Percentiles rank a stretch among this genome's conserved stretches.
These are phyloP conservation scores for Trichosporon sp. DNA, from an alignment of 1,284 basidiomycete genomes.

Conservation along the genomic window DNA sequence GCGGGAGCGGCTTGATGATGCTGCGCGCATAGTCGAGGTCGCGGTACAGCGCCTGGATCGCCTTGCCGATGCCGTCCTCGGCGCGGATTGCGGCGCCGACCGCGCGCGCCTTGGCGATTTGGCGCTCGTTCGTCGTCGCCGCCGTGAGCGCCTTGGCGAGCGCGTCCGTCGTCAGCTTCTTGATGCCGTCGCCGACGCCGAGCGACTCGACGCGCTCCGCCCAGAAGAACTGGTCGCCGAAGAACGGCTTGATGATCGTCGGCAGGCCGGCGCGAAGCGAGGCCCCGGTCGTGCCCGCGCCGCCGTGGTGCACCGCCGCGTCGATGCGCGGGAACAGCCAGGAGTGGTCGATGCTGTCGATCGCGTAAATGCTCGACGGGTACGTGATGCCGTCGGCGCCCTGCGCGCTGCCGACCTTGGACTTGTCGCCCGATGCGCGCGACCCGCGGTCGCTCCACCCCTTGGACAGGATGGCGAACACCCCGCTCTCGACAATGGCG, in stretches of 20 bases:
- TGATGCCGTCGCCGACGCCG: conserved; percentile 78
- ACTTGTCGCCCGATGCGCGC: conserved; percentile 47
- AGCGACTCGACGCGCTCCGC: conserved; percentile 89
- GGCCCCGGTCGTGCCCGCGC: conserved; percentile 92
- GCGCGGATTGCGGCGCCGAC: conserved; percentile 78
- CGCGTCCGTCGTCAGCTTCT: conserved; percentile 73
- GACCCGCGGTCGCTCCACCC: conserved; percentile 95
- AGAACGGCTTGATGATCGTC: conserved; percentile 94
- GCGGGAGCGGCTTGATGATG: conserved; percentile 60
- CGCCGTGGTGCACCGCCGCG: conserved; percentile 95
- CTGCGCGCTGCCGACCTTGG: conserved; percentile 21
- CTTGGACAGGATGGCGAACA: conserved; percentile 88
- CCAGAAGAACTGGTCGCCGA: conserved; percentile 97
- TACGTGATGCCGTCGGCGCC: conserved; percentile 53
- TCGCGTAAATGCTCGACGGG: conserved; percentile 69
- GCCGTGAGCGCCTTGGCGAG: conserved; percentile 69
- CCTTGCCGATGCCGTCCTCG: conserved; percentile 84
- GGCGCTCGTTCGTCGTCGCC: conserved; percentile 81
- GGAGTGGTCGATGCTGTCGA: conserved; percentile 88
- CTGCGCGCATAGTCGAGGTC: conserved; percentile 84
- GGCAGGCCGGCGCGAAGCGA: conserved; percentile 67
- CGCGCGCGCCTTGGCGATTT: conserved; percentile 74
- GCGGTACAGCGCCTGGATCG: conserved; percentile 86
- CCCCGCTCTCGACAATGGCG: conserved; percentile 75
- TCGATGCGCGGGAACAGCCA: conserved; percentile 94